A percentile compares a stretch with the other conserved stretches of the same genome.
These are phyloP conservation scores for Macadamia integrifolia DNA, from an alignment of 164 flowering plant species.

Conservation along the genomic window DNA sequence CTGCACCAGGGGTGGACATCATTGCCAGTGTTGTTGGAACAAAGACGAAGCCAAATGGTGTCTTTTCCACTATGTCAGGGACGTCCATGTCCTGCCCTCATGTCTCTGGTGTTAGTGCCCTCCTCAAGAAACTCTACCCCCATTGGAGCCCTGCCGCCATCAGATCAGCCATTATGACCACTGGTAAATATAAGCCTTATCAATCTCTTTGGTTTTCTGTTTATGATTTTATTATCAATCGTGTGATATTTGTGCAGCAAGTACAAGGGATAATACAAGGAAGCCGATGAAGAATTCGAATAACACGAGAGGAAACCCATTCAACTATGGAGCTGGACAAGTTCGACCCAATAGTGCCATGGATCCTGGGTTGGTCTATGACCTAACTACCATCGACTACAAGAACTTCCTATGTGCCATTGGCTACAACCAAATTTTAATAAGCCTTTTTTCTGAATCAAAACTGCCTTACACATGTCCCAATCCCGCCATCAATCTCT, in stretches of 20 bases:
- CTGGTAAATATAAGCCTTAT: slow-evolving; percentile 26
- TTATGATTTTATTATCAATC: background rate
- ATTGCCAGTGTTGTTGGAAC: slow-evolving; percentile 26
- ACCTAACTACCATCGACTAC: slow-evolving; percentile 41
- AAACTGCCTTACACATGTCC: slow-evolving; percentile 17
- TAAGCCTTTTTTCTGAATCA: too few relatives aligned
- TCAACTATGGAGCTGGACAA: slow-evolving; percentile 55
- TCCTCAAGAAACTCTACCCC: slow-evolving; percentile 63
- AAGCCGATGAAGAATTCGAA: slow-evolving; percentile 25
- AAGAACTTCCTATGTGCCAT: slow-evolving; percentile 44
- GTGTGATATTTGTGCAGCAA: slow-evolving; percentile 27
- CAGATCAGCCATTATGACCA: slow-evolving; percentile 76
- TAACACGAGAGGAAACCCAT: slow-evolving; percentile 23
- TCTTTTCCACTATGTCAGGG: slow-evolving; percentile 47
- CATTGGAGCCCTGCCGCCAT: slow-evolving; percentile 81
- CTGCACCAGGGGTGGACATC: slow-evolving; percentile 74
- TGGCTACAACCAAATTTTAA: slow-evolving; percentile 23
- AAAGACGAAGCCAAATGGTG: too few relatives aligned
- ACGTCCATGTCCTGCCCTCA: slow-evolving; percentile 96
- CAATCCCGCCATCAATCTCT: background rate
- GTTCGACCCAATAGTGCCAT: slow-evolving; percentile 47
- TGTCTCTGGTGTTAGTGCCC: slow-evolving; percentile 66
- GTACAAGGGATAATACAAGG: slow-evolving; percentile 34
- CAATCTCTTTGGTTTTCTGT: background rate
- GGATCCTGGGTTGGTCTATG: slow-evolving; percentile 72